These are phyloP conservation scores for Cordyceps tenuipes DNA, from an alignment of 2,329 filamentous ascomycete genomes.

Conservation along the genomic window DNA sequence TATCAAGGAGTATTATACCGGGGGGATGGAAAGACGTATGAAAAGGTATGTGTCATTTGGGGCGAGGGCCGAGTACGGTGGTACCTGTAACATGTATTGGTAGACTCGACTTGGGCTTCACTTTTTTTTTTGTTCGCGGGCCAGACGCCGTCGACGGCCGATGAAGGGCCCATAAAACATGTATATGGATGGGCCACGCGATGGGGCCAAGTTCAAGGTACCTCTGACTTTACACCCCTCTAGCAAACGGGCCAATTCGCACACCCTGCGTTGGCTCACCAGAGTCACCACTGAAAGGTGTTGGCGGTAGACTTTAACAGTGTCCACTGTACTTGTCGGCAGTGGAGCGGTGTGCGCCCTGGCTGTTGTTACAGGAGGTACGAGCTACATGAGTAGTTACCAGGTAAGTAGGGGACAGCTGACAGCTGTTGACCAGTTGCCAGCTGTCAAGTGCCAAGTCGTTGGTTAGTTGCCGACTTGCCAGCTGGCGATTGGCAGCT, in stretches of 20 bases:
- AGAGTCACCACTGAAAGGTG: not conserved
- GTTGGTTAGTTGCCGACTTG: not conserved
- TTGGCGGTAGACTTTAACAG: not conserved
- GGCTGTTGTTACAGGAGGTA: not conserved
- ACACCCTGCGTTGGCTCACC: not conserved
- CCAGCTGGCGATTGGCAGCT: not conserved
- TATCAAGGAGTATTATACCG: constrained; percentile 8
- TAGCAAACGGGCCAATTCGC: not conserved
- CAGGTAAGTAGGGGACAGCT: no score
- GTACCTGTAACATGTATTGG: not conserved
- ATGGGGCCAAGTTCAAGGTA: not conserved
- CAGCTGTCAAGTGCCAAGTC: not conserved
- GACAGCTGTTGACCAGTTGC: not conserved
- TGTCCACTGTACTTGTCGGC: constrained; percentile 5
- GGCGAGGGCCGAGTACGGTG: not conserved
- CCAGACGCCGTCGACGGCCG: constrained; percentile 9
- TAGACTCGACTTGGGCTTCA: not conserved
- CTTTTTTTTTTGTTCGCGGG: not conserved
- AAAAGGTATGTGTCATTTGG: not conserved
- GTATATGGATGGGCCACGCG: not conserved
- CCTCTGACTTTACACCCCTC: not conserved
- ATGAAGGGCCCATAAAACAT: constrained; percentile 5
- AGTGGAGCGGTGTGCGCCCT: constrained; percentile 4
- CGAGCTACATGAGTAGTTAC: no score
- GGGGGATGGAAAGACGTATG: not conserved